Base-by-base conservation (phyloP, 805 yeast species). In the Isabelozyma gotoi region DNA sequence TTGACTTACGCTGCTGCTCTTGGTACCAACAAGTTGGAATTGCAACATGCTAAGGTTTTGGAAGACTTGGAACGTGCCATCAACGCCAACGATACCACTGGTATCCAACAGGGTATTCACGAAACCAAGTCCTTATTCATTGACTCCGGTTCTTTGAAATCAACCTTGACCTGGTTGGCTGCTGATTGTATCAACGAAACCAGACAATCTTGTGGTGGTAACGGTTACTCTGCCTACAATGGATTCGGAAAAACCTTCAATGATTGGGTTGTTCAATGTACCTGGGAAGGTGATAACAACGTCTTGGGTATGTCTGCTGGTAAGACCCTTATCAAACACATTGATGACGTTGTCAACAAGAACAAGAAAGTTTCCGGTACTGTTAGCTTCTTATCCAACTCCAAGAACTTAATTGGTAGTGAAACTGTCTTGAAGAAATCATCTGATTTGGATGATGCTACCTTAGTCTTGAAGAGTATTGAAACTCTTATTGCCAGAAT, bases 281-380 rank as follows among this genome's bases (percentile, higher is more conserved):
- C 97, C 15, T 91, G 97, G 97, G 97, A 91, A 72, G 97, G 97
- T 65, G 97, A 91, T 66, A 91, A 91, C 72, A 90, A 83, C 57
- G 85, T 91, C 36, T 74, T 91, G 50, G 86, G 90, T 2, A 81
- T 88, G 65, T 84, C 89, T 42, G 80, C 89, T 46, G 97, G 96
- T 45, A 83, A 92, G 63, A 81, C 94, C 19, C 72, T 84, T 33
- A 71, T 83, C 49, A 85, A 79, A 62, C 66, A 70, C 45, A 73
- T 74, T 19, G 59, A 68, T 40, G 55, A 57, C 5, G 53, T 64
- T 4, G 50, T 68, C 29, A 65, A 68, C 40, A 62, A 68, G 42
- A 78, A 77, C 44, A 71, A 74, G 55, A 55, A 52, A 32, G 73
- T 75, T n/a, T 73, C 71, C 11, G 76, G 75, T 11, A 73, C 76